phyloP scores from a whole-genome alignment of 1,284 basidiomycete genomes.

The Farysia itapuensis region DNA sequence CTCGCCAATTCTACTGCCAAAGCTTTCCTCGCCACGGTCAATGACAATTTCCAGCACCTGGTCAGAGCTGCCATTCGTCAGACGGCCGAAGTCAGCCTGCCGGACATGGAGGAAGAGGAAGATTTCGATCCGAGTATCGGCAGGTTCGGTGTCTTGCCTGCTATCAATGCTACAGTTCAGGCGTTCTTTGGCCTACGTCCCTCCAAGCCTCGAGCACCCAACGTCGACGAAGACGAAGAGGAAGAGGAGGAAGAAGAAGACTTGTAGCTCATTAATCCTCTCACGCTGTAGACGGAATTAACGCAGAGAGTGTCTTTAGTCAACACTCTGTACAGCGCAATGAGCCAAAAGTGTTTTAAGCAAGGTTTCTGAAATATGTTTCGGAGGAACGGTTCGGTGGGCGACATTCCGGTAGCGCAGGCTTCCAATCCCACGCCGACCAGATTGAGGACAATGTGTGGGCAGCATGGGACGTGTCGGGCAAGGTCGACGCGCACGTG shows the following conservation, averaged over 20 bases:
- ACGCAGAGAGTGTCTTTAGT: no score
- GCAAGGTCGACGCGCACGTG: no score
- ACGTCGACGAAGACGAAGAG: background rate
- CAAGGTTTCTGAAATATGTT: no score
- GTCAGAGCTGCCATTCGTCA: slow-evolving; percentile 1
- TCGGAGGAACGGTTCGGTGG: no score
- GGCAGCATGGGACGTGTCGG: no score
- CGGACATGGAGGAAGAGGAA: slow-evolving; percentile 4
- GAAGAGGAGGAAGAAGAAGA: background rate
- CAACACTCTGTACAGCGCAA: no score
- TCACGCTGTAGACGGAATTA: no score
- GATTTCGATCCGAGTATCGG: slow-evolving; percentile 2
- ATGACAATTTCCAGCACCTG: slow-evolving; percentile 9
- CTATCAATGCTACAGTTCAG: slow-evolving; percentile 5
- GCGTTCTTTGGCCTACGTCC: slow-evolving; percentile 23
- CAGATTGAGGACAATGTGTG: slow-evolving; percentile 1
- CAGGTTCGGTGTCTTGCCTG: slow-evolving; percentile 8
- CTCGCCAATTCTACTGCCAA: background rate
- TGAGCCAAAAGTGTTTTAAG: no score
- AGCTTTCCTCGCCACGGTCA: slow-evolving; percentile 3
- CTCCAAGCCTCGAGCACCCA: no score
- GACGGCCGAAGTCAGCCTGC: slow-evolving; percentile 5
- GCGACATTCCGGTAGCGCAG: no score
- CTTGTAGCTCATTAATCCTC: no score
- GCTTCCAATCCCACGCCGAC: slow-evolving; percentile 17